A percentile compares a stretch with the other conserved stretches of the same genome.
Evolutionary conservation across 1,139 yeast species (phyloP).

Genomic region (Taphrina wiesneri): DNA sequence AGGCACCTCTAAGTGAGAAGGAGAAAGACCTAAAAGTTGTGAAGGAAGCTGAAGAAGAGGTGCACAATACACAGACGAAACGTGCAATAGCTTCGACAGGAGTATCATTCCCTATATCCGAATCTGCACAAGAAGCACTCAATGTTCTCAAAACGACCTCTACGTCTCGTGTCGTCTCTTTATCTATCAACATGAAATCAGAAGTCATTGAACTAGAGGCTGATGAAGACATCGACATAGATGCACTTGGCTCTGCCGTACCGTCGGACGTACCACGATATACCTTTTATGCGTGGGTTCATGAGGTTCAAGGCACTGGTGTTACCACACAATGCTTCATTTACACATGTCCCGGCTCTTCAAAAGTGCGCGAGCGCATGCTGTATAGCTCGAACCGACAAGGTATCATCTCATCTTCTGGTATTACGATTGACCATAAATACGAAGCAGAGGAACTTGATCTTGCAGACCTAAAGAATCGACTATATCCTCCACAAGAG

Average conservation of each 20-base stretch:
- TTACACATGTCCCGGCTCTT: slow-evolving; percentile 86
- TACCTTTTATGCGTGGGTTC: slow-evolving; percentile 51
- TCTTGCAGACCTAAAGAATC: slow-evolving; percentile 38
- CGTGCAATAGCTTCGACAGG: slow-evolving; percentile 38
- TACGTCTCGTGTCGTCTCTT: slow-evolving; percentile 37
- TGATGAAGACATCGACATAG: slow-evolving; percentile 41
- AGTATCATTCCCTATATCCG: slow-evolving; percentile 6
- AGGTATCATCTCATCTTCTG: slow-evolving; percentile 31
- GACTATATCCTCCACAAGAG: slow-evolving; percentile 40
- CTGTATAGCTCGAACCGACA: slow-evolving; percentile 77
- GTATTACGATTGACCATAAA: slow-evolving; percentile 37
- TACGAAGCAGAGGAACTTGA: slow-evolving; percentile 44
- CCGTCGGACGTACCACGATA: slow-evolving; percentile 57
- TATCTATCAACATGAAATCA: slow-evolving; percentile 45
- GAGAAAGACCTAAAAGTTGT: slow-evolving; percentile 58
- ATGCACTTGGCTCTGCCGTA: slow-evolving; percentile 43
- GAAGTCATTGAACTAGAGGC: slow-evolving; percentile 43
- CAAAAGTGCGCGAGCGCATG: slow-evolving; percentile 90
- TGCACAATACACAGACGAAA: slow-evolving; percentile 37
- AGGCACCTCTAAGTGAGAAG: slow-evolving; percentile 60
- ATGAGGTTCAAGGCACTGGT: slow-evolving; percentile 21
- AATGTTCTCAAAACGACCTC: slow-evolving; percentile 16
- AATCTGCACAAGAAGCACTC: slow-evolving; percentile 26
- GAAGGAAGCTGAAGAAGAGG: slow-evolving; percentile 45
- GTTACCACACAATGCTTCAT: slow-evolving; percentile 54